Evolutionary conservation across 73 alveolate species (phyloP), one percentile per base, ranked within the genome.

Genomic region (Paraurostyla sp.): DNA sequence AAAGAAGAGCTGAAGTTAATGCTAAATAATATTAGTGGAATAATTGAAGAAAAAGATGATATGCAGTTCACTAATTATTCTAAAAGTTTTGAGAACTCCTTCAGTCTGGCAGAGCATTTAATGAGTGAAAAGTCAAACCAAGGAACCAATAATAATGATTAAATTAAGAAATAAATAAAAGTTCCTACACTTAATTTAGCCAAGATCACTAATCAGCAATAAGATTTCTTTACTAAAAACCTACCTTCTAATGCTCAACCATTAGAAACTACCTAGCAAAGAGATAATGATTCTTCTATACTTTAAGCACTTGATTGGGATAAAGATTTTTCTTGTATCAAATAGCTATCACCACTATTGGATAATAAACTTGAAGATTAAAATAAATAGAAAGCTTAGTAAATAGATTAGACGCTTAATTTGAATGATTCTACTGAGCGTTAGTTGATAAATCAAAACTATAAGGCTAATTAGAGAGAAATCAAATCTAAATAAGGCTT

Each of bases 11-110:
- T n/a, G n/a, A n/a, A n/a, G n/a, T n/a, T n/a, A n/a, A n/a, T n/a
- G n/a, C n/a, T n/a, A n/a, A n/a, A n/a, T n/a, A n/a, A n/a, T n/a
- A n/a, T n/a, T n/a, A n/a, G n/a, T n/a, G n/a, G n/a, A n/a, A n/a
- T n/a, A n/a, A n/a, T n/a, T n/a, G n/a, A n/a, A n/a, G n/a, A n/a
- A n/a, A n/a, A n/a, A n/a, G n/a, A n/a, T n/a, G n/a, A n/a, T n/a
- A n/a, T n/a, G n/a, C n/a, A n/a, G n/a, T n/a, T n/a, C n/a, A n/a
- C n/a, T n/a, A n/a, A n/a, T n/a, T n/a, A n/a, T n/a, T n/a, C n/a
- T n/a, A 60, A 60, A 33, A 60, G 78, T 23, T 60, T 60, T 60
- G 45, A 9, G 49, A 60, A 60, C 32, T 60, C 78, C 4, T 9
- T 60, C 32, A 9, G 51, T 9, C 25, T 60, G 4, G 78, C 50